phyloP scores from a whole-genome alignment of 2,329 filamentous ascomycete genomes.

The Calcarisporium arbuscula region DNA sequence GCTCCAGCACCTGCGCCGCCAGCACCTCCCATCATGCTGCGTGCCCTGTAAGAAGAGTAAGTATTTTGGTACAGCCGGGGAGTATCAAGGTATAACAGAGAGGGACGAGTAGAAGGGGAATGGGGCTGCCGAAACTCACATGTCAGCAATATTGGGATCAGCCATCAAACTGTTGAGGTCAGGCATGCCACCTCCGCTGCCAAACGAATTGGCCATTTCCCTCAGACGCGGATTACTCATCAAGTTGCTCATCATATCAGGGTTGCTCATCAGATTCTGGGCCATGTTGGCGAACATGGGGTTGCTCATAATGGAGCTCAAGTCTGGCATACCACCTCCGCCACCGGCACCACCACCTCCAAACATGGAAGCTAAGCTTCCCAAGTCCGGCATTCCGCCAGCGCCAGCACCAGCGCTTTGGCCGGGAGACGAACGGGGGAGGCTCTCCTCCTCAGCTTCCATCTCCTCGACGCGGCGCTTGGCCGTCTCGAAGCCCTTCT shows the following conservation, averaged over 20 bases:
- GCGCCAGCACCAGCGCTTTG: conserved; percentile 42
- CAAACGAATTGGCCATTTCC: conserved; percentile 80
- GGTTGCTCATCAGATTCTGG: conserved; percentile 95
- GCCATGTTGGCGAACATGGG: conserved; percentile 98
- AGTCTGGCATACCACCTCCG: conserved; percentile 79
- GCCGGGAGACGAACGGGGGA: conserved; percentile 42
- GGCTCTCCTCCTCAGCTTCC: conserved; percentile 37
- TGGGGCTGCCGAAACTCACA: conserved; percentile 56
- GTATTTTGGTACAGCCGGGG: conserved; percentile 1
- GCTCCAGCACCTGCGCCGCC: conserved; percentile 15
- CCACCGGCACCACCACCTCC: conserved; percentile 55
- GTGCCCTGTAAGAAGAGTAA: conserved; percentile 26
- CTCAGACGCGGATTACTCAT: conserved; percentile 90
- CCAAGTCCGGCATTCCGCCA: conserved; percentile 66
- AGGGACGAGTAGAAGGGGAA: not conserved
- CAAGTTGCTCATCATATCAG: conserved; percentile 81
- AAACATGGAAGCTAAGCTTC: conserved; percentile 65
- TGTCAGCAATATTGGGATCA: conserved; percentile 85
- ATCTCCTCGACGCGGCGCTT: conserved; percentile 82
- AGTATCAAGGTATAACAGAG: not conserved
- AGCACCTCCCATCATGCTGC: conserved; percentile 39
- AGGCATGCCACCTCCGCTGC: conserved; percentile 76
- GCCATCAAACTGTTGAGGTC: conserved; percentile 82
- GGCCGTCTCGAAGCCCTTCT: conserved; percentile 91
- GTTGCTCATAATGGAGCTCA: conserved; percentile 86